Base-by-base conservation (phyloP, 2,329 filamentous ascomycete genomes). In the Fusarium stilboides region DNA sequence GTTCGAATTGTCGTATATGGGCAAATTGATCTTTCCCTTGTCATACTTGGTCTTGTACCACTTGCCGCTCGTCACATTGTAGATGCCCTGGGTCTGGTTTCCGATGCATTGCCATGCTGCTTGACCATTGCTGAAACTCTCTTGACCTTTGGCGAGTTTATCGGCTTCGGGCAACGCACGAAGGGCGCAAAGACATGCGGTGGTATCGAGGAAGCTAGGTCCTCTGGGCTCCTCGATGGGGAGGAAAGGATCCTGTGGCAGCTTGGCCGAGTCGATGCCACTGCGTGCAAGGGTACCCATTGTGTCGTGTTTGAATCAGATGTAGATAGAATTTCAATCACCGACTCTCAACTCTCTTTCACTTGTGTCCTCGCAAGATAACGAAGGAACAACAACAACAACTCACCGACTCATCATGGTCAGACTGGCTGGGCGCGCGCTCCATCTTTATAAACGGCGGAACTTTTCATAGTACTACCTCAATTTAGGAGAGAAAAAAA, bases 21-120 rank as follows among this genome's bases (percentile, higher is more conserved):
- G 71, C 10, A 77, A 61, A 12, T 72, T 56, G 24, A 70, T 28
- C 13, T 65, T 15, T 58, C 75, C 67, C 39, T 70, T 62, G 13
- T 65, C 73, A 22, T 78, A 70, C 3, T 74, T 52, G 24, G 77
- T 72, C 14, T 77, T 73, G 61, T 81, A 84, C 82, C 82, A 84
- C 60, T 83, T 83, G 6, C 82, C 82, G 5, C 71, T 76, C 20
- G 70, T 80, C 19, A 74, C 73, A 4, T 60, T 64, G 54, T 82
- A 82, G 2, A 81, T 75, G 3, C 75, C 76, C 43, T 81, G 71
- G 0, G 80, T 82, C 64, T 83, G 81, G 60, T 83, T 81, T 14
- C 82, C 81, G 31, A 83, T 80, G 63, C 82, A 84, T 61, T 82
- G 80, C 82, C 82, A 84, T n/a, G 75, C 74, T 13, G 74, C 71